Percentiles rank a stretch among this genome's conserved stretches.
Conservation (phyloP, 2,329 filamentous ascomycete species). For the Coniochaeta sp. region DNA sequence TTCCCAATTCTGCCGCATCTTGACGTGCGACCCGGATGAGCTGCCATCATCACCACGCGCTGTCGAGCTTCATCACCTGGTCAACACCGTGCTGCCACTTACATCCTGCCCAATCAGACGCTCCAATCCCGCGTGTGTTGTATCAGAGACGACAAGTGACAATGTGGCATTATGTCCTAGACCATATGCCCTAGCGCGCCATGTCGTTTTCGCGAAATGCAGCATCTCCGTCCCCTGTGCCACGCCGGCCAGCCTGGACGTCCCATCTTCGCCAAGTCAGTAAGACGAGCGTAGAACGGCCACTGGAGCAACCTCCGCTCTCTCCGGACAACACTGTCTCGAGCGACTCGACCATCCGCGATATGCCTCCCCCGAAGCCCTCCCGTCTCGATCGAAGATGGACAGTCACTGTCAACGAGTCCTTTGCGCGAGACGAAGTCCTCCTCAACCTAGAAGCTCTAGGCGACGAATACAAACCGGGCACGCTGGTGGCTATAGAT, state of each 20-base stretch:
- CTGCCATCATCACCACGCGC: not conserved
- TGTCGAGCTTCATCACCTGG: not conserved
- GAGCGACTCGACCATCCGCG: conserved; percentile 40
- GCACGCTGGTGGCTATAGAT: conserved; percentile 67
- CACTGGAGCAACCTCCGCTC: conserved; percentile 27
- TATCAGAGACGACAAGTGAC: not conserved
- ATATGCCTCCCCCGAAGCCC: conserved; percentile 18
- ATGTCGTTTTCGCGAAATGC: conserved; percentile 33
- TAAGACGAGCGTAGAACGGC: conserved; percentile 38
- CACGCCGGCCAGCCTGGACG: conserved; percentile 43
- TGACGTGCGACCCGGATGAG: not conserved
- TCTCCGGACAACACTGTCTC: conserved; percentile 41
- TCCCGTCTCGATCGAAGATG: conserved; percentile 38
- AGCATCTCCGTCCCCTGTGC: conserved; percentile 28
- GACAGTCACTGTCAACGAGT: conserved; percentile 60
- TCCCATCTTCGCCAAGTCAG: conserved; percentile 47
- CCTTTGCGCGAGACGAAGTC: conserved; percentile 70
- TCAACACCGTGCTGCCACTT: too few relatives aligned
- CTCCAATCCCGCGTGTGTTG: too few relatives aligned
- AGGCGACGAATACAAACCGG: conserved; percentile 54
- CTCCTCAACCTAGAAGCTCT: conserved; percentile 70
- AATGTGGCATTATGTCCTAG: not conserved
- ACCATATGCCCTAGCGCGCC: conserved; percentile 3
- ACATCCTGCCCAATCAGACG: too few relatives aligned
- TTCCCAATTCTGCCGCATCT: not conserved